phyloP scores from a whole-genome alignment of 352 stramenopile species.

The Phytophthora hybrid region DNA sequence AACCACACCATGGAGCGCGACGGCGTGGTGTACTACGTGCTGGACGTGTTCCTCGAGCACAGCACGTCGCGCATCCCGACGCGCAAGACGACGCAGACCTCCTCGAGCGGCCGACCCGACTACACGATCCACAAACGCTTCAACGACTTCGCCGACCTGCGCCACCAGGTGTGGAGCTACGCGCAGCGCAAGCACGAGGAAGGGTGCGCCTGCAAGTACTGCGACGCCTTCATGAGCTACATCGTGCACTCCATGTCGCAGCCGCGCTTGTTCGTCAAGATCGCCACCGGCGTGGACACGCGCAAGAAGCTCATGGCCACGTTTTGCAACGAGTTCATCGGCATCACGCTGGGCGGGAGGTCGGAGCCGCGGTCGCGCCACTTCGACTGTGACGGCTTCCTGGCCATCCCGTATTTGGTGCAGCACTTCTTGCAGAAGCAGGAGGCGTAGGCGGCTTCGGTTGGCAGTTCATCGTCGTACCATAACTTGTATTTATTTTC shows the following conservation, averaged over 20 bases:
- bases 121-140: slow-evolving; percentile 61
- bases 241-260: slow-evolving; percentile 62
- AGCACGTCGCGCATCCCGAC: slow-evolving; percentile 65
- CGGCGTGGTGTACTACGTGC: slow-evolving; percentile 57
- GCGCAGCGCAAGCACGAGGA: slow-evolving; percentile 50
- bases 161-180: slow-evolving; percentile 58
- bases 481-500: slow-evolving; percentile 38
- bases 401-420: slow-evolving; percentile 54
- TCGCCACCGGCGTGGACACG: slow-evolving; percentile 44
- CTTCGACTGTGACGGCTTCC: slow-evolving; percentile 44
- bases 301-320: slow-evolving; percentile 56
- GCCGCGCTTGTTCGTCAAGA: slow-evolving; percentile 55
- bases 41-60: slow-evolving; percentile 72
- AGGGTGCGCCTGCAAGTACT: slow-evolving; percentile 51
- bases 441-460: slow-evolving; percentile 10
- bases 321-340: slow-evolving; percentile 61
- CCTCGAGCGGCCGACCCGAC: slow-evolving; percentile 43
- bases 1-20: slow-evolving; percentile 42
- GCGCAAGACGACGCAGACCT: slow-evolving; percentile 46
- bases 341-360: slow-evolving; percentile 46
- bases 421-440: slow-evolving; percentile 52
- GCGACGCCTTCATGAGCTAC: slow-evolving; percentile 59
- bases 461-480: slow-evolving; percentile 2
- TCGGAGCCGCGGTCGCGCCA: slow-evolving; percentile 38
- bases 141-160: slow-evolving; percentile 61